Evolutionary conservation across 2,329 filamentous ascomycete species (phyloP).

Genomic region (Proliferodiscus dingleyae): DNA sequence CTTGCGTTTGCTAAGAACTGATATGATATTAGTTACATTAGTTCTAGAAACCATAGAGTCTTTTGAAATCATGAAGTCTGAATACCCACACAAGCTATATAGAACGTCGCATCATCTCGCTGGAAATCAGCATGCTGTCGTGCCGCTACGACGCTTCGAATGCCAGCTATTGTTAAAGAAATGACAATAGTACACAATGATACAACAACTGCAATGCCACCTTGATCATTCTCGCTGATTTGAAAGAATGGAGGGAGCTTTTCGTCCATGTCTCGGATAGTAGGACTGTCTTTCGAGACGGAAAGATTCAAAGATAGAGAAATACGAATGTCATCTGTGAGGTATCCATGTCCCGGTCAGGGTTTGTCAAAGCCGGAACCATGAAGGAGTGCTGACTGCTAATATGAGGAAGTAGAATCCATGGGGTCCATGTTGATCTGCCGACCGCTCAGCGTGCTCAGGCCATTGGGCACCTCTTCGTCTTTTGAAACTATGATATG

Average conservation of each 20-base stretch:
- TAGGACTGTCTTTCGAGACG: neutral
- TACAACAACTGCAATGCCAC: conserved; percentile 4
- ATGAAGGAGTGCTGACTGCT: neutral
- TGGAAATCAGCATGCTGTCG: conserved; percentile 4
- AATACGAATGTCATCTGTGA: neutral
- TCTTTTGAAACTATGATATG: too few relatives aligned
- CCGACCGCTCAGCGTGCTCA: too few relatives aligned
- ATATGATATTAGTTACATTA: neutral
- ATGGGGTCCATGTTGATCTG: too few relatives aligned
- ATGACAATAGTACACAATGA: conserved; percentile 7
- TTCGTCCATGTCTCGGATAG: conserved; percentile 3
- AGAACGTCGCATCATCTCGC: conserved; percentile 5
- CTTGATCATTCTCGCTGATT: conserved; percentile 3
- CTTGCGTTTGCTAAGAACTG: neutral
- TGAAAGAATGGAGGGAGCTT: conserved; percentile 8
- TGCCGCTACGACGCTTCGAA: conserved; percentile 2
- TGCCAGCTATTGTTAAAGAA: conserved; percentile 3
- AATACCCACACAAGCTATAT: conserved; percentile 2
- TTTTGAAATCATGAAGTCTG: neutral
- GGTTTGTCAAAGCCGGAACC: neutral
- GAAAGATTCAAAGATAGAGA: neutral
- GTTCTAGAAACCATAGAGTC: neutral
- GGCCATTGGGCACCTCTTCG: too few relatives aligned
- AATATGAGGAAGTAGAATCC: too few relatives aligned
- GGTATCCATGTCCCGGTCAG: neutral